Base-by-base conservation (phyloP, 1,284 basidiomycete genomes). In the Pisolithus thermaeus region DNA sequence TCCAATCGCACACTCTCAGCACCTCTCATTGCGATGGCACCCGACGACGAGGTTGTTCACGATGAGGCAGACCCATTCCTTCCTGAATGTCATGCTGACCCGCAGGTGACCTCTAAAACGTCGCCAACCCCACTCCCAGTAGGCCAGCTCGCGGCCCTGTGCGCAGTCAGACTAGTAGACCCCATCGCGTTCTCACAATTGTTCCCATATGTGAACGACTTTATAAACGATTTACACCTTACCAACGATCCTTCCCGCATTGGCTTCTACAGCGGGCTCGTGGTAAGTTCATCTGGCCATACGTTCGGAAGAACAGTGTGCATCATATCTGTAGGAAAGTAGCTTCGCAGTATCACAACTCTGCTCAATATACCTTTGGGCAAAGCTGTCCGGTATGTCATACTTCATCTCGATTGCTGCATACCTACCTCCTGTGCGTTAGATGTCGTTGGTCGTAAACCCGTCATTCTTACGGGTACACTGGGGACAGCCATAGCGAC, bases 181-280 rank as follows among this genome's bases (percentile, higher is more conserved):
- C 79, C 81, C 18, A 73, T 84, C 32, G 74, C 74, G 18, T 82
- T 80, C 63, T 74, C 76, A 2, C 72, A 78, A 65, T 70, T 77
- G 20, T 80, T 80, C 54, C 79, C 79, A 2, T 85, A 83, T 59
- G 77, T 86, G 55, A 85, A 87, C 63, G 75, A 84, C 62, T 79
- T 84, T 66, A 75, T 86, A 61, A 70, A 70, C 20, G 71, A 73
- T 50, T 69, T 85, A 11, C 70, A 73, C 49, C 61, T 86, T 32
- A 79, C 80, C 9, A 64, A 76, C 49, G 72, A 79, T 56, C 75
- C 73, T 20, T 77, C 78, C 28, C 72, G 75, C 57, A 78, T 84
- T 42, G 83, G 81, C 2, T 80, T 83, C 58, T 84, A 83, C 61
- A 80, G 77, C 57, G 79, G 79, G 16, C 54, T 83, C 39, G 76